Base-by-base conservation (phyloP, 495 filamentous ascomycete species). In the Penicillium fimorum region DNA sequence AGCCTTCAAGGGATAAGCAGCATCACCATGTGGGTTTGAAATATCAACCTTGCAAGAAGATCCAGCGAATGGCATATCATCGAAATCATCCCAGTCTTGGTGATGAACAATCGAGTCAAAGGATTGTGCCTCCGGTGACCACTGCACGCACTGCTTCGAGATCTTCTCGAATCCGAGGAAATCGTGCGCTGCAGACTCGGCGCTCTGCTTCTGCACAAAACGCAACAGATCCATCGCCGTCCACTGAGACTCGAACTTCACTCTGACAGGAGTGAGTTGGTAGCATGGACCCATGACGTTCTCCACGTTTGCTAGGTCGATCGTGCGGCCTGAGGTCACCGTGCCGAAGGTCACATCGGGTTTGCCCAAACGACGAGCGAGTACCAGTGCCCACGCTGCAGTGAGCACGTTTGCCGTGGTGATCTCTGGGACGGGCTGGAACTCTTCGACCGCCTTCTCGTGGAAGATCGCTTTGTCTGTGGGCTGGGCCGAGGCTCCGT, bases 261-360 rank as follows among this genome's bases (percentile, higher is more conserved):
- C 65, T 47, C 75, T 57, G 8, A 71, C 53, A 0, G 74, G 75
- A 1, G 67, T 67, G 37, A 71, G 60, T 46, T 77, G 71, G 43
- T 71, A 71, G 55, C 75, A 77, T 10, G 75, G 75, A 4, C 76
- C 76, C 22, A 76, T 66, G 51, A 83, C 71, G 37, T 69, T 64
- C 32, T 84, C 75, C 4, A 74, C 69, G 27, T 69, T 66, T 20
- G 70, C 33, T 40, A 77, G 46, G 42, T 82, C 79, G n/a, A 82
- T 55, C 4, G 68, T 70, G 53, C 79, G 57, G 52, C 72, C 85
- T 3, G 68, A 80, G 2, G 79, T 80, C 5, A 87, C 82, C 46
- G 78, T 69, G 38, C 85, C 86, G 56, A 89, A 89, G 2, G 79
- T 71, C 5, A 89, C 73, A 54, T 89, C 86, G 0, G 55, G 32